Conservation (phyloP, 306 rosid genomes). For the Sechiopsis laciniata region DNA sequence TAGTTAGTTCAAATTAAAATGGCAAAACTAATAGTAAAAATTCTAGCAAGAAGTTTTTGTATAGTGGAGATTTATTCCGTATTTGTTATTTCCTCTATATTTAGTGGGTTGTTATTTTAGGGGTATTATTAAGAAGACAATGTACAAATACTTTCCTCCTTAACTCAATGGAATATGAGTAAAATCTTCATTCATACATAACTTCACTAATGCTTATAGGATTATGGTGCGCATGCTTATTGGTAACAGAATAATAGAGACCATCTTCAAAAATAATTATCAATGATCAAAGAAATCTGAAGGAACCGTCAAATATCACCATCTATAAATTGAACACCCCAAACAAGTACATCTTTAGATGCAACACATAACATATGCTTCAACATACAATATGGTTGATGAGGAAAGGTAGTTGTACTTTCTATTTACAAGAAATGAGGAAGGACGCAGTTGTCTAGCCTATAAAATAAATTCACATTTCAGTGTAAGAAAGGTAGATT, state of each 20-base stretch:
- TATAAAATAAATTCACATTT: too few species aligned
- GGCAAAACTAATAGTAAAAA: slow-evolving; percentile 8
- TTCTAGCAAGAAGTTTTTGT: too few species aligned
- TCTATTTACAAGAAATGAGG: not conserved
- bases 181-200: too few species aligned
- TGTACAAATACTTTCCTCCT: too few species aligned
- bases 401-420: not conserved
- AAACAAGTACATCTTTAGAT: not conserved
- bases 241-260: slow-evolving; percentile 2
- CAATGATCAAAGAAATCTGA: not conserved
- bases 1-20: slow-evolving; percentile 17
- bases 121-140: too few species aligned
- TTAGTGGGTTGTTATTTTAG: too few species aligned
- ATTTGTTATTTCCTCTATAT: too few species aligned
- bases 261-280: not conserved
- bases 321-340: not conserved
- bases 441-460: too few species aligned
- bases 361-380: not conserved
- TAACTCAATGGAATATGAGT: too few species aligned
- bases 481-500: too few species aligned
- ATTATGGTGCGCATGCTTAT: not conserved
- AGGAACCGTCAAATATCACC: slow-evolving; percentile 1
- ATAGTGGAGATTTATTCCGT: too few species aligned
- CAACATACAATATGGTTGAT: not conserved
- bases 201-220: not conserved